Evolutionary conservation across 2,329 filamentous ascomycete species (phyloP).

Genomic region (Colletotrichum scovillei): DNA sequence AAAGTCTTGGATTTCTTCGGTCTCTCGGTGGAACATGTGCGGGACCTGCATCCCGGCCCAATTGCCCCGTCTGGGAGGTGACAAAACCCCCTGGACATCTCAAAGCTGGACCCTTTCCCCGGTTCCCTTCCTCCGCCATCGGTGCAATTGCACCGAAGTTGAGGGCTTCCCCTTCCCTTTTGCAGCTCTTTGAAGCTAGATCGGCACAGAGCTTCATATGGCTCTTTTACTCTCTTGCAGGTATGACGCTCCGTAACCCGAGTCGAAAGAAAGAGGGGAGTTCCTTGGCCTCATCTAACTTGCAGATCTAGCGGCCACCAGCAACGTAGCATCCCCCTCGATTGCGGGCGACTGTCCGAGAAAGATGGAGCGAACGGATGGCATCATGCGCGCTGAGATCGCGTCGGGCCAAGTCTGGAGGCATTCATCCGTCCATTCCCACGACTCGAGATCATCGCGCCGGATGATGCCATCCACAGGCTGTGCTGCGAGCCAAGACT

Average conservation of each 20-base stretch:
- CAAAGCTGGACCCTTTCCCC: background rate
- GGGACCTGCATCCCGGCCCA: conserved; percentile 29
- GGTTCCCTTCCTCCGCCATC: conserved; percentile 22
- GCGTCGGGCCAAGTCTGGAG: conserved; percentile 10
- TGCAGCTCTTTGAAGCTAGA: background rate
- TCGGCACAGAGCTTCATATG: background rate
- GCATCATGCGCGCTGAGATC: conserved; percentile 13
- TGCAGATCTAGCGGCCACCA: conserved; percentile 21
- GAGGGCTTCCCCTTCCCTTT: background rate
- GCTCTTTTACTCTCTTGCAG: background rate
- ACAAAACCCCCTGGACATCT: background rate
- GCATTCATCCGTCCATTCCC: background rate
- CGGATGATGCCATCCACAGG: conserved; percentile 27
- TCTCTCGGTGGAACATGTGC: conserved; percentile 25
- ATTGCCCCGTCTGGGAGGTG: conserved; percentile 31
- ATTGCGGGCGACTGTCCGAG: conserved; percentile 6
- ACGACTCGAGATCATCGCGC: background rate
- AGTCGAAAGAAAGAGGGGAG: background rate
- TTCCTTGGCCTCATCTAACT: conserved; percentile 21
- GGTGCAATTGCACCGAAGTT: conserved; percentile 27
- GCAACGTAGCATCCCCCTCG: conserved; percentile 16
- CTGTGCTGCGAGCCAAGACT: conserved; percentile 10
- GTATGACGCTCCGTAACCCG: background rate
- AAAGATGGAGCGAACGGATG: conserved; percentile 20
- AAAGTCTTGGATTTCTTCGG: background rate